phyloP scores from a whole-genome alignment of 805 yeast genomes.

The Sungouiozyma intestinalis region DNA sequence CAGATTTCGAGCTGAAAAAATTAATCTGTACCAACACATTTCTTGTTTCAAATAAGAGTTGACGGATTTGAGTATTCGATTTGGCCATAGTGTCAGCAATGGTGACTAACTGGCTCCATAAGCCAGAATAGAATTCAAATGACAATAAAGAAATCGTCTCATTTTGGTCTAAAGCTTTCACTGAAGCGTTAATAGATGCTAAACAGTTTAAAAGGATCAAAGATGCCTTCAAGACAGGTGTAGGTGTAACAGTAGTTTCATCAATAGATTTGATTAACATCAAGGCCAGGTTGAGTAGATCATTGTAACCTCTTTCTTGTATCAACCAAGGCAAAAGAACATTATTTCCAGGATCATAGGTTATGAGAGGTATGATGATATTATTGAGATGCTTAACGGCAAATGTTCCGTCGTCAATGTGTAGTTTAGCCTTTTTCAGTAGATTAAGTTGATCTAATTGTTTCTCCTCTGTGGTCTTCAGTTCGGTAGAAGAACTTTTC shows the following conservation, averaged over 20 bases:
- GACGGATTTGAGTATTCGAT: slow-evolving; percentile 18
- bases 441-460: background rate
- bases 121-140: slow-evolving; percentile 4
- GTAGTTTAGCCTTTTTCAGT: background rate
- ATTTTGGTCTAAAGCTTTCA: background rate
- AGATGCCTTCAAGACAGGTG: slow-evolving; percentile 19
- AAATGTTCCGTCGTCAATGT: slow-evolving; percentile 15
- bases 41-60: slow-evolving; percentile 18
- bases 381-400: slow-evolving; percentile 20
- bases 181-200: slow-evolving; percentile 4
- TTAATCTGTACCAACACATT: slow-evolving; percentile 7
- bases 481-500: background rate
- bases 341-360: slow-evolving; percentile 4
- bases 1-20: slow-evolving; percentile 10
- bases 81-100: slow-evolving; percentile 15
- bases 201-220: slow-evolving; percentile 18
- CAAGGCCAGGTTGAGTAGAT: slow-evolving; percentile 11
- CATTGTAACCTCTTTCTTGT: slow-evolving; percentile 14
- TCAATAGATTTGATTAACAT: slow-evolving; percentile 19
- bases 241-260: slow-evolving; percentile 18
- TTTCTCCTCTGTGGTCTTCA: background rate
- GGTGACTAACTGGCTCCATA: slow-evolving; percentile 16
- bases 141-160: slow-evolving; percentile 4
- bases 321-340: slow-evolving; percentile 16
- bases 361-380: slow-evolving; percentile 14